A percentile compares a stretch with the other conserved stretches of the same genome.
Evolutionary conservation across 768 basidiomycete species (phyloP).

Genomic region (Tricholoma sp.): DNA sequence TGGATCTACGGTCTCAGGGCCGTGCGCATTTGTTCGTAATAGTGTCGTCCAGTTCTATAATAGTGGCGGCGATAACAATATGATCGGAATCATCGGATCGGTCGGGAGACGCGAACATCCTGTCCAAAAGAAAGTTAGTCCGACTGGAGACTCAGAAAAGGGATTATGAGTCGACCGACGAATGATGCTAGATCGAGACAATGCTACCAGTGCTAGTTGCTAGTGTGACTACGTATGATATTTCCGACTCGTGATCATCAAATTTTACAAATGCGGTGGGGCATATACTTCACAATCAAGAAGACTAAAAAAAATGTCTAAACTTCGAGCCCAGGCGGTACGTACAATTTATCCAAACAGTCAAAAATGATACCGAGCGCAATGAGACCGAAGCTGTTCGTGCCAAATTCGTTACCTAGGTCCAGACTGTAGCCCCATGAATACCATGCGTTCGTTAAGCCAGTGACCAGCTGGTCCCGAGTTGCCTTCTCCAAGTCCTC

Average conservation of each 20-base stretch:
- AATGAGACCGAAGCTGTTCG: constrained; percentile 65
- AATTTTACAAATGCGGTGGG: too few species aligned
- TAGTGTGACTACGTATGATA: too few species aligned
- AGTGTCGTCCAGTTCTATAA: not conserved
- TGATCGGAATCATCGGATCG: not conserved
- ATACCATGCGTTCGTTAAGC: constrained; percentile 53
- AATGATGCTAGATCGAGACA: too few species aligned
- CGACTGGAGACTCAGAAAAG: too few species aligned
- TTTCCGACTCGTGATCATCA: too few species aligned
- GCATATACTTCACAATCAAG: too few species aligned
- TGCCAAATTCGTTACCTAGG: constrained; percentile 38
- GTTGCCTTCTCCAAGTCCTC: constrained; percentile 21
- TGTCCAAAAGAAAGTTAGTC: too few species aligned
- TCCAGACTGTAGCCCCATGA: constrained; percentile 57
- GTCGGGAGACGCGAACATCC: not conserved
- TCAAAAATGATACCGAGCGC: constrained; percentile 57
- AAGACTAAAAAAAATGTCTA: too few species aligned
- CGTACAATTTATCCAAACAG: constrained; percentile 35
- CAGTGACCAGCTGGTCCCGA: constrained; percentile 25
- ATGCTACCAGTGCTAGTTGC: too few species aligned
- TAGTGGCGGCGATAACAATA: not conserved
- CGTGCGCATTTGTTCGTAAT: too few species aligned
- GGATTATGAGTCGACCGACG: too few species aligned
- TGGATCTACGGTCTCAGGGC: too few species aligned
- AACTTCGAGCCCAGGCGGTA: not conserved